Conservation (phyloP, 1,284 basidiomycete genomes). For the Rhodotorula sp. region DNA sequence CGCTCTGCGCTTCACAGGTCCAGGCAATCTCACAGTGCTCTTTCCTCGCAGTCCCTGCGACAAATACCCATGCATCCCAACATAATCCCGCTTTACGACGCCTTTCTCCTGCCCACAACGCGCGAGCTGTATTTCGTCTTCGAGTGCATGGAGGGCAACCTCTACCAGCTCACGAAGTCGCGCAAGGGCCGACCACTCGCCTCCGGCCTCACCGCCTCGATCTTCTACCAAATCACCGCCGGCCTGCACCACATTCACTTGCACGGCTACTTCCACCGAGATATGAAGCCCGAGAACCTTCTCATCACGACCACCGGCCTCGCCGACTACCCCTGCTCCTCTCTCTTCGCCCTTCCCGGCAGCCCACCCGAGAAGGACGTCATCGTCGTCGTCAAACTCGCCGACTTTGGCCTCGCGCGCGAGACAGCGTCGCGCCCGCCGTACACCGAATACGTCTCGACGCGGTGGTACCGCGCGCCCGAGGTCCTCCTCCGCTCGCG, state of each 20-base stretch:
- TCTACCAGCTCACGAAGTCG: constrained; percentile 98
- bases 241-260: constrained; percentile 92
- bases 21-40: background rate
- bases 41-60: constrained; percentile 73
- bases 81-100: constrained; percentile 98
- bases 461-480: constrained; percentile 98
- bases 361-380: constrained; percentile 78
- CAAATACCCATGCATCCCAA: constrained; percentile 93
- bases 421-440: constrained; percentile 87
- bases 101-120: constrained; percentile 88
- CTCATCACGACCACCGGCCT: constrained; percentile 98
- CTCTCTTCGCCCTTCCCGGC: constrained; percentile 43
- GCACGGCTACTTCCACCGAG: constrained; percentile 95
- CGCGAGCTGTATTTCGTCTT: constrained; percentile 99
- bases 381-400: constrained; percentile 94
- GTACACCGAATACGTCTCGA: constrained; percentile 98
- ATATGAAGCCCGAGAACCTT: constrained; percentile 99
- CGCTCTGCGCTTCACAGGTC: too few species aligned
- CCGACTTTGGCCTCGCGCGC: constrained; percentile 95
- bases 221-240: constrained; percentile 87
- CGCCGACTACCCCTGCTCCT: constrained; percentile 78
- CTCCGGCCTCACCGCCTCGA: constrained; percentile 89
- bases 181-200: constrained; percentile 91
- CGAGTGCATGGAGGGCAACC: constrained; percentile 99
- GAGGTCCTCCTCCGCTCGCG: constrained; percentile 89